phyloP scores from a whole-genome alignment of 441 rosid species.

The California macrophylla region DNA sequence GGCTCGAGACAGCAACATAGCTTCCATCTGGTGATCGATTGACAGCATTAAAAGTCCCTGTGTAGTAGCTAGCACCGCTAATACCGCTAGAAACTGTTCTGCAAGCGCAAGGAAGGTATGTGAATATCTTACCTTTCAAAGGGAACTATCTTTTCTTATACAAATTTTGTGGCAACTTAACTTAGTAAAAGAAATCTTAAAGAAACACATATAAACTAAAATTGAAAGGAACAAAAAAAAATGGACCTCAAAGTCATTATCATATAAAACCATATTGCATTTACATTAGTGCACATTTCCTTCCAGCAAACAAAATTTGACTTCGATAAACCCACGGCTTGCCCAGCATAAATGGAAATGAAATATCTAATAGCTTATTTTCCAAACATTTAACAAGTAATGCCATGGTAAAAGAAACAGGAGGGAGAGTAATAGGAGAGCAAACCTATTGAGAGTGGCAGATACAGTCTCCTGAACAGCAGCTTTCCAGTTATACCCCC shows the following conservation, averaged over 20 bases:
- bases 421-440: background rate
- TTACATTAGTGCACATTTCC: background rate
- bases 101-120: slow-evolving; percentile 35
- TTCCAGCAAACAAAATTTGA: background rate
- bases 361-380: background rate
- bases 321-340: background rate
- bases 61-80: slow-evolving; percentile 95
- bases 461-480: slow-evolving; percentile 90
- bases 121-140: slow-evolving; percentile 17
- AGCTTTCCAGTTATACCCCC: slow-evolving; percentile 88
- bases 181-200: too few relatives aligned
- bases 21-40: slow-evolving; percentile 88
- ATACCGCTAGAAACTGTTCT: slow-evolving; percentile 97
- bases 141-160: too few relatives aligned
- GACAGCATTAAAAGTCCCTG: slow-evolving; percentile 83
- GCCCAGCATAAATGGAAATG: background rate
- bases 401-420: background rate
- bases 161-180: too few relatives aligned
- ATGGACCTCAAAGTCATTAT: too few relatives aligned
- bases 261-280: too few relatives aligned
- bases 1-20: slow-evolving; percentile 95
- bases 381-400: too few relatives aligned
- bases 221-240: background rate
- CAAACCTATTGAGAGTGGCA: slow-evolving; percentile 83
- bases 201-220: background rate